phyloP scores from a whole-genome alignment of 2,329 filamentous ascomycete genomes.

The Claviceps humidiphila region DNA sequence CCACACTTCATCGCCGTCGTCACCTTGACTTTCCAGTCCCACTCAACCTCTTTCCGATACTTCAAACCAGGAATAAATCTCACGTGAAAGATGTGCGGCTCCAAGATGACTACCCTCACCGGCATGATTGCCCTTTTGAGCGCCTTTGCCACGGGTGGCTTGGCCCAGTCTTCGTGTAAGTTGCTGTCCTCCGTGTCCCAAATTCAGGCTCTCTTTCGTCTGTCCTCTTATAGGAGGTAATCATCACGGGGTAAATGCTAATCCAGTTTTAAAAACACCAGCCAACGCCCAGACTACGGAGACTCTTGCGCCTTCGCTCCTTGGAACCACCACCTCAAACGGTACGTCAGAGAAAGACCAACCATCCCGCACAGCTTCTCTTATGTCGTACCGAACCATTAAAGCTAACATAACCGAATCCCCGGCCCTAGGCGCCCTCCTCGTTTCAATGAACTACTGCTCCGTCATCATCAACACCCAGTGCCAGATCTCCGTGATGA shows the following conservation, averaged over 20 bases:
- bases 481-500: constrained; percentile 19
- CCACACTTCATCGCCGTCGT: neutral
- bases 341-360: constrained; percentile 13
- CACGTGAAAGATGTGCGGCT: constrained; percentile 13
- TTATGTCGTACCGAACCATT: neutral
- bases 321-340: constrained; percentile 19
- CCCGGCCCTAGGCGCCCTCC: constrained; percentile 14
- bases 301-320: constrained; percentile 16
- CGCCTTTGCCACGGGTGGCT: constrained; percentile 10
- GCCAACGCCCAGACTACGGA: constrained; percentile 17
- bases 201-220: neutral
- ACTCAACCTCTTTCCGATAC: neutral
- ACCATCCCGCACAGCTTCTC: neutral
- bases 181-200: neutral
- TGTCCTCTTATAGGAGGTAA: neutral
- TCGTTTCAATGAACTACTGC: constrained; percentile 25
- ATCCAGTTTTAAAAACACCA: constrained; percentile 5
- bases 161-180: constrained; percentile 12
- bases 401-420: neutral
- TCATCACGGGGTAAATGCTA: neutral
- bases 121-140: constrained; percentile 12
- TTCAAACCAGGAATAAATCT: neutral
- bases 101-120: constrained; percentile 16
- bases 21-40: neutral
- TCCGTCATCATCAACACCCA: constrained; percentile 20